phyloP scores from a whole-genome alignment of 805 yeast genomes.

The Torulaspora franciscae region DNA sequence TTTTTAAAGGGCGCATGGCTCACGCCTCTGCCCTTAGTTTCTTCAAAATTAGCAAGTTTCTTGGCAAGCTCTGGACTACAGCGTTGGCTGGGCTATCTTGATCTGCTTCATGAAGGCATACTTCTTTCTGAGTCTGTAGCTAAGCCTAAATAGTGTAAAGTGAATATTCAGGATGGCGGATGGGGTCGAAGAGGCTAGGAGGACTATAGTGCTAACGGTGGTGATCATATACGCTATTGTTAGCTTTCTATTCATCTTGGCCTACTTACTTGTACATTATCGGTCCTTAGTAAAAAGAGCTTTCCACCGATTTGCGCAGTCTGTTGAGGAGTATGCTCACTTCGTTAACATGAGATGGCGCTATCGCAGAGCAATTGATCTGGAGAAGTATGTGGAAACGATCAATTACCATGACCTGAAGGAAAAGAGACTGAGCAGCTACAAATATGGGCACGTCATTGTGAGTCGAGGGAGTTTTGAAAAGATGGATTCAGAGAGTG shows the following conservation, averaged over 20 bases:
- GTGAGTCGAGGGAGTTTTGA: constrained; percentile 1
- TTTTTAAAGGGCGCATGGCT: not conserved
- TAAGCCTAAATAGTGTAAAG: too few species aligned
- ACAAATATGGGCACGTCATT: constrained; percentile 2
- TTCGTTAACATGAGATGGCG: not conserved
- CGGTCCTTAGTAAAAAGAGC: not conserved
- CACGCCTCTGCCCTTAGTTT: not conserved
- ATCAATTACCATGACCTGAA: not conserved
- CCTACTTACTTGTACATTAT: not conserved
- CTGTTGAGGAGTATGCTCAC: not conserved
- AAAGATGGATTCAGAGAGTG: not conserved
- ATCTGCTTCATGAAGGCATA: too few species aligned
- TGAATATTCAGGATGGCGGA: not conserved
- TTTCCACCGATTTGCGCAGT: not conserved
- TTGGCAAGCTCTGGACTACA: not conserved
- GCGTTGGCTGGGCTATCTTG: not conserved
- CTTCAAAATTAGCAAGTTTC: not conserved
- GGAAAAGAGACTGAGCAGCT: not conserved
- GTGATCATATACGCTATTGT: not conserved
- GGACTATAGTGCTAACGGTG: not conserved
- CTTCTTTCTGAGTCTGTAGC: too few species aligned
- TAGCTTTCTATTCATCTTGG: not conserved
- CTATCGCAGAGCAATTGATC: not conserved
- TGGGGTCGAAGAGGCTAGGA: not conserved
- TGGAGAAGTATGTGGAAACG: not conserved